Base-by-base conservation (phyloP, 345 rosid species). In the Gossypium herbaceum region DNA sequence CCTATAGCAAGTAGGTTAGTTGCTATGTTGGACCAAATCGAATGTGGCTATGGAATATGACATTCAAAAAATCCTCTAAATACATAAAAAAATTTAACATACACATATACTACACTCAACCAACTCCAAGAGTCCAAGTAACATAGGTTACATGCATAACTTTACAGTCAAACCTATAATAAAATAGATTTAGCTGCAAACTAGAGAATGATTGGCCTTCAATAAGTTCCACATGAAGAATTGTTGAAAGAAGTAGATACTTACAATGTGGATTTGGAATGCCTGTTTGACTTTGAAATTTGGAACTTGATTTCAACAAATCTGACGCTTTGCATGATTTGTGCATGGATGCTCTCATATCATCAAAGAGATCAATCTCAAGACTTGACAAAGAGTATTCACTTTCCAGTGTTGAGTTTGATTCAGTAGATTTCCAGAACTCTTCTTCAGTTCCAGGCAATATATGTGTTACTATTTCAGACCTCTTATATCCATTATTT, bases 291-390 rank as follows among this genome's bases (percentile, higher is more conserved):
- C 79, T 71, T 69, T 57, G 63, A 20, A 63, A 9, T 34, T 68
- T 79, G 64, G 55, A 55, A 58, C 50, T 52, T 27, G 79, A 73
- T 66, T 65, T 55, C 50, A 63, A 43, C 5, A 15, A 51, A 56
- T 76, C 17, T 55, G 73, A 73, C 56, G 57, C 27, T n/a, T 68
- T 45, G 20, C 47, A 27, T 34, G 80, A 63, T 15, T 68, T 68
- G 4, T 4, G 63, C 44, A 70, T 2, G 29, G 86, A 78, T 73
- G 73, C 60, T 75, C 76, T 81, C 57, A 81, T 60, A 77, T 79
- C 86, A 74, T 79, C 83, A 79, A 84, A 83, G 56, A 86, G 79
- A 75, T 77, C 85, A 75, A 71, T 63, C 79, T 88, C 89, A 54
- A 86, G 89, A 73, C 79, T 77, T 24, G 79, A 78, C 59, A 86